phyloP scores from a whole-genome alignment of 1,284 basidiomycete genomes.

The Sparassis latifolia region DNA sequence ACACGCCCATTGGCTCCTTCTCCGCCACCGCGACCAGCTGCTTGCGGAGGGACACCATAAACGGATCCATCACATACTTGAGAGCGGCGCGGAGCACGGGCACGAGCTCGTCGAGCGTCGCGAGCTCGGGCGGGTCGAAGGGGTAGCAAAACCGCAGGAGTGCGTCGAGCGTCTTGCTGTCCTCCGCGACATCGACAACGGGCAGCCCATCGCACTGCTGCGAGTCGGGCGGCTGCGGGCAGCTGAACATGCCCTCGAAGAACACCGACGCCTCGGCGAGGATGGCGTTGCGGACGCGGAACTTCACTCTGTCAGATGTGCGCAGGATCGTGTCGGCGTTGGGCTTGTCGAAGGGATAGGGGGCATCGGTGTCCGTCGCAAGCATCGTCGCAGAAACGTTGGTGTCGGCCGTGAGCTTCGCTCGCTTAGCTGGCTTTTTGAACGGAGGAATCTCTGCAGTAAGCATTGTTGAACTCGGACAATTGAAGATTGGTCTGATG shows the following conservation, averaged over 20 bases:
- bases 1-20: slow-evolving; percentile 25
- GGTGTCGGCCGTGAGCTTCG: not conserved
- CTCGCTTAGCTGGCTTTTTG: not conserved
- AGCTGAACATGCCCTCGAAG: slow-evolving; percentile 14
- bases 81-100: slow-evolving; percentile 5
- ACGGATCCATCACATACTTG: slow-evolving; percentile 10
- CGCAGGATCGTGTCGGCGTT: slow-evolving; percentile 14
- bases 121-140: slow-evolving; percentile 2
- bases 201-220: slow-evolving; percentile 1
- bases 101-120: not conserved
- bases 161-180: slow-evolving; percentile 8
- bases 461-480: not conserved
- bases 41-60: not conserved
- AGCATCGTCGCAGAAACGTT: not conserved
- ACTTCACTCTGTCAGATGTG: slow-evolving; percentile 9
- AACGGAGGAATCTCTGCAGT: not conserved
- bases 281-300: slow-evolving; percentile 12
- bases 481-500: not conserved
- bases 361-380: not conserved
- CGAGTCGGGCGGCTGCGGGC: slow-evolving; percentile 7
- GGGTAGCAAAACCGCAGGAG: slow-evolving; percentile 13
- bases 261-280: slow-evolving; percentile 10
- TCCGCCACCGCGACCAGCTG: not conserved
- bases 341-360: slow-evolving; percentile 11
- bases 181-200: slow-evolving; percentile 9